Evolutionary conservation across 2,329 filamentous ascomycete genomes (phyloP).

Genomic region (Aspergillus sp.): DNA sequence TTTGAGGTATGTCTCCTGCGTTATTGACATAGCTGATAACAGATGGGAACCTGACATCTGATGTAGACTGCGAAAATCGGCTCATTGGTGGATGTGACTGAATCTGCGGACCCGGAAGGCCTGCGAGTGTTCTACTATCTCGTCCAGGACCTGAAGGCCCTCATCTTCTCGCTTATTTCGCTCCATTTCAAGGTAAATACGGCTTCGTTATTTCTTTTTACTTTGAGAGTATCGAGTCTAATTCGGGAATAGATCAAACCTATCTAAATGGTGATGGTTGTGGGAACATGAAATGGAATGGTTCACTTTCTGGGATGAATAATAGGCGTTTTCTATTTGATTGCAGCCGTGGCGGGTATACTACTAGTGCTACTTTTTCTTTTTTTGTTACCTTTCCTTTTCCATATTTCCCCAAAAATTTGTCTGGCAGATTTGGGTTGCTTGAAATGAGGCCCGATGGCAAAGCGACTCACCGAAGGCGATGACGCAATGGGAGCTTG

Average conservation of each 20-base stretch:
- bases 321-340: slow-evolving; percentile 15
- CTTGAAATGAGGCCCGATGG: neutral
- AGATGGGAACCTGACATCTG: neutral
- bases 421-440: neutral
- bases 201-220: slow-evolving; percentile 1
- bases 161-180: slow-evolving; percentile 94
- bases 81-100: slow-evolving; percentile 92
- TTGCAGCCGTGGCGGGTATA: neutral
- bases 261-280: slow-evolving; percentile 39
- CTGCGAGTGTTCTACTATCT: slow-evolving; percentile 98
- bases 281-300: neutral
- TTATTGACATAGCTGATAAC: neutral
- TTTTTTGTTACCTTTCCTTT: neutral
- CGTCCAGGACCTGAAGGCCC: slow-evolving; percentile 92
- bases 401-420: neutral
- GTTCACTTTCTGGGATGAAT: slow-evolving; percentile 1
- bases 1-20: slow-evolving; percentile 70
- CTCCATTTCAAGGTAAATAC: slow-evolving; percentile 84
- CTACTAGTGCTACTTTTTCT: neutral
- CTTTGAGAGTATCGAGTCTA: neutral
- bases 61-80: slow-evolving; percentile 93
- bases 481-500: slow-evolving; percentile 6
- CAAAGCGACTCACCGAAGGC: neutral
- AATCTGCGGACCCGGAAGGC: slow-evolving; percentile 93
- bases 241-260: slow-evolving; percentile 51